These are phyloP conservation scores for Panicum virgatum DNA, from an alignment of 202 grass and related monocot genomes.

Conservation along the genomic window DNA sequence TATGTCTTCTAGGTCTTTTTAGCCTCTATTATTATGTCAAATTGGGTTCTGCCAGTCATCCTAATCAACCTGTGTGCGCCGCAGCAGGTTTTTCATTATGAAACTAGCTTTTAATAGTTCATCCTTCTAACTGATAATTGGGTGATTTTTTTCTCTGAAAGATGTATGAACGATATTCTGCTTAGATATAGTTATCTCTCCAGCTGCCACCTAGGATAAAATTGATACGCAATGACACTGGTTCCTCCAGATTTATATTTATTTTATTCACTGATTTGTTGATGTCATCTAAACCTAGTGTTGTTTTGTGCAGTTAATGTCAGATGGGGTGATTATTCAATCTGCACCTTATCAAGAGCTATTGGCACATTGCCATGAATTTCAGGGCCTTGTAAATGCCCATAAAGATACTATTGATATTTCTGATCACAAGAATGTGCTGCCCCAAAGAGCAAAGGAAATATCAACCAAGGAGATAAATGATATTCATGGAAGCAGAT, in stretches of 20 bases:
- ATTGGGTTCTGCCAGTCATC: neutral
- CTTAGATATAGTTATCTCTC: neutral
- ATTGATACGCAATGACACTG: neutral
- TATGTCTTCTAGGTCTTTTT: neutral
- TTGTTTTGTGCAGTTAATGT: slow-evolving; percentile 68
- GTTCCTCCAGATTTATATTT: neutral
- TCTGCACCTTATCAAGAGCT: slow-evolving; percentile 67
- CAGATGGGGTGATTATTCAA: slow-evolving; percentile 65
- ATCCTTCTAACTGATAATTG: neutral
- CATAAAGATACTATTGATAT: slow-evolving; percentile 61
- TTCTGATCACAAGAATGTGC: slow-evolving; percentile 47
- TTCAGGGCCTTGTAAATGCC: slow-evolving; percentile 68
- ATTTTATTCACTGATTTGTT: neutral
- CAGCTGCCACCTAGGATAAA: neutral
- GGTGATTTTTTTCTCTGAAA: neutral
- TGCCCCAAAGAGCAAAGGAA: slow-evolving; percentile 23
- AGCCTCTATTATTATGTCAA: neutral
- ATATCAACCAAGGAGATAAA: slow-evolving; percentile 42
- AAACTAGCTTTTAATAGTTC: neutral
- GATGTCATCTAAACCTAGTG: slow-evolving; percentile 21
- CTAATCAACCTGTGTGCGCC: neutral
- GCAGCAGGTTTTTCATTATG: neutral
- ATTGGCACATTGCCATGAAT: slow-evolving; percentile 62
- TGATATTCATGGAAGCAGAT: slow-evolving; percentile 30
- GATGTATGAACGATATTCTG: slow-evolving; percentile 12